Percentiles rank a stretch among this genome's conserved stretches.
Evolutionary conservation across 345 rosid genomes (phyloP).

Genomic region (Odontarrhena argentea): DNA sequence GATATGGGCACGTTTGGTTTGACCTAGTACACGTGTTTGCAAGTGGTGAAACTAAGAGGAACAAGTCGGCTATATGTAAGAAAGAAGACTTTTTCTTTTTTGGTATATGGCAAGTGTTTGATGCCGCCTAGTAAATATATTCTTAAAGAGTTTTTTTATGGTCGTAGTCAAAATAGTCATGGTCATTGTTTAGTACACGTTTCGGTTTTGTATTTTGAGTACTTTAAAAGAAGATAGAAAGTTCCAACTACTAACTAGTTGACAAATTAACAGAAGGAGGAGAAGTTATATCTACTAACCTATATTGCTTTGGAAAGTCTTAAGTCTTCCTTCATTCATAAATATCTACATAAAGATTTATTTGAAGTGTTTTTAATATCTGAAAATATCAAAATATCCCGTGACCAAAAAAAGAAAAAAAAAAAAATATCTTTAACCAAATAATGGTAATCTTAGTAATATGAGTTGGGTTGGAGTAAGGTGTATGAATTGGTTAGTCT

Average conservation of each 20-base stretch:
- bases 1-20: conserved; percentile 39
- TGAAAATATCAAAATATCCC: too few relatives aligned
- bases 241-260: conserved; percentile 35
- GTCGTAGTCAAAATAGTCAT: conserved; percentile 29
- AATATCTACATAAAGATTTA: background rate
- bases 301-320: conserved; percentile 16
- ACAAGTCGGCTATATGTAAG: conserved; percentile 41
- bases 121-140: conserved; percentile 15
- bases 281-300: conserved; percentile 23
- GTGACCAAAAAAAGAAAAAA: too few relatives aligned
- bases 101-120: background rate
- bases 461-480: too few relatives aligned
- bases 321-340: background rate
- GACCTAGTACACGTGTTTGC: conserved; percentile 39
- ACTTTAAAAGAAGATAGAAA: conserved; percentile 8
- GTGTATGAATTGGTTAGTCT: too few relatives aligned
- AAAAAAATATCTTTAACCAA: too few relatives aligned
- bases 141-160: conserved; percentile 31
- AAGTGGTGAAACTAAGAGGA: conserved; percentile 19
- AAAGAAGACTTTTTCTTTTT: conserved; percentile 10
- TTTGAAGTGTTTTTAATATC: too few relatives aligned
- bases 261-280: conserved; percentile 5
- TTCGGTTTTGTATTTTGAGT: conserved; percentile 6
- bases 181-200: conserved; percentile 36
- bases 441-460: too few relatives aligned